Conservation (phyloP, 2,329 filamentous ascomycete genomes). For the Epichloe brachyelytri region DNA sequence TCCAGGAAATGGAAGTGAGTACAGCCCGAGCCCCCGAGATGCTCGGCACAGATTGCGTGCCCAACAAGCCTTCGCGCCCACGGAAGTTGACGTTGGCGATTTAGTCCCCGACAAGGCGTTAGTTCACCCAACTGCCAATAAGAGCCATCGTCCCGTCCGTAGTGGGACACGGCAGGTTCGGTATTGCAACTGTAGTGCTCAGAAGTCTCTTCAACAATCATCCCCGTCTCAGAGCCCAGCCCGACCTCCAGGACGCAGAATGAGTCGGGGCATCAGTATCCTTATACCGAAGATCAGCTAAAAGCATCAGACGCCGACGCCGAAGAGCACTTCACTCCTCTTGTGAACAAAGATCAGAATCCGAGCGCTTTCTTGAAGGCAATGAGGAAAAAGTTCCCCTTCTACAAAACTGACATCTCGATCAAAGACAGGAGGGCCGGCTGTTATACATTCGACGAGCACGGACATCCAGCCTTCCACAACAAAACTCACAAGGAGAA, state of each 20-base stretch:
- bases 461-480: not conserved
- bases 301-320: not conserved
- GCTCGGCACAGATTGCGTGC: no score
- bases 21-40: no score
- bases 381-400: not conserved
- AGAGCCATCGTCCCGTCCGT: no score
- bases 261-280: not conserved
- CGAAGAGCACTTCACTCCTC: no score
- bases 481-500: not conserved
- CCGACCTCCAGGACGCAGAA: not conserved
- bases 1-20: not conserved
- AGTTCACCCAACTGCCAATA: no score
- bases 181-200: not conserved
- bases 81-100: no score
- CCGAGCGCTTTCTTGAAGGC: not conserved
- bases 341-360: no score
- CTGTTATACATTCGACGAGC: not conserved
- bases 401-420: not conserved
- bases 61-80: no score
- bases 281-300: not conserved
- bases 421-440: not conserved
- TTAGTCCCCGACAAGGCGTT: no score
- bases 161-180: no score
- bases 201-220: not conserved
- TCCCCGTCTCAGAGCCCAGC: not conserved